A percentile compares a stretch with the other conserved stretches of the same genome.
Conservation (phyloP, 2,329 filamentous ascomycete genomes). For the Clarireedia monteithiana region DNA sequence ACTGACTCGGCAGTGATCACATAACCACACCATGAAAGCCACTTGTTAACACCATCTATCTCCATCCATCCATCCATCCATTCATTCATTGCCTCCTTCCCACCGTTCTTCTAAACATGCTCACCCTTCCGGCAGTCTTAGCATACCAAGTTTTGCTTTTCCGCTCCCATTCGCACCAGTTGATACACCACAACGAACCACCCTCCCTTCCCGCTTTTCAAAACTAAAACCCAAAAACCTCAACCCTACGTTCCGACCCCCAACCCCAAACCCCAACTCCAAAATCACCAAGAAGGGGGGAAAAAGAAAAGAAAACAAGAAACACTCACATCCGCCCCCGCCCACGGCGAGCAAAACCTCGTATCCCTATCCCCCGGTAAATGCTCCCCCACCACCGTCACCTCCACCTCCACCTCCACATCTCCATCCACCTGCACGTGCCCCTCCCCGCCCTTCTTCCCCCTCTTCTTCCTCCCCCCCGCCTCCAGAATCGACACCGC, state of each 20-base stretch:
- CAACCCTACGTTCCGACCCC: constrained; percentile 4
- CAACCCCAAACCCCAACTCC: background rate
- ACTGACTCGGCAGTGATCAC: too few relatives aligned
- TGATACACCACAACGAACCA: background rate
- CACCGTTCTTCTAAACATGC: background rate
- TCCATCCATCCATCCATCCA: too few relatives aligned
- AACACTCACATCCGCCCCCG: constrained; percentile 34
- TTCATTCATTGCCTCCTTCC: background rate
- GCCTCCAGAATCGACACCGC: background rate
- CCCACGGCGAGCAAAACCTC: constrained; percentile 29
- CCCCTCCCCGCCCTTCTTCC: background rate
- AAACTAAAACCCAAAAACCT: background rate
- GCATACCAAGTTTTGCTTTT: background rate
- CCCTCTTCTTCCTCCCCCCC: background rate
- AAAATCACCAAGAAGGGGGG: background rate
- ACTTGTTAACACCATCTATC: too few relatives aligned
- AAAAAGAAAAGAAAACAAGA: background rate
- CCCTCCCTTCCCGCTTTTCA: constrained; percentile 20
- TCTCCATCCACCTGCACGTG: background rate
- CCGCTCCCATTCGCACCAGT: background rate
- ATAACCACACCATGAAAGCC: too few relatives aligned
- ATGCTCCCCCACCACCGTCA: constrained; percentile 37
- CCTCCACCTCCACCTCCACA: constrained; percentile 13
- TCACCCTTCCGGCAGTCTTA: background rate
- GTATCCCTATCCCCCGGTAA: constrained; percentile 29